Evolutionary conservation across 495 filamentous ascomycete genomes (phyloP).

Genomic region (Cercophora newfieldiana): DNA sequence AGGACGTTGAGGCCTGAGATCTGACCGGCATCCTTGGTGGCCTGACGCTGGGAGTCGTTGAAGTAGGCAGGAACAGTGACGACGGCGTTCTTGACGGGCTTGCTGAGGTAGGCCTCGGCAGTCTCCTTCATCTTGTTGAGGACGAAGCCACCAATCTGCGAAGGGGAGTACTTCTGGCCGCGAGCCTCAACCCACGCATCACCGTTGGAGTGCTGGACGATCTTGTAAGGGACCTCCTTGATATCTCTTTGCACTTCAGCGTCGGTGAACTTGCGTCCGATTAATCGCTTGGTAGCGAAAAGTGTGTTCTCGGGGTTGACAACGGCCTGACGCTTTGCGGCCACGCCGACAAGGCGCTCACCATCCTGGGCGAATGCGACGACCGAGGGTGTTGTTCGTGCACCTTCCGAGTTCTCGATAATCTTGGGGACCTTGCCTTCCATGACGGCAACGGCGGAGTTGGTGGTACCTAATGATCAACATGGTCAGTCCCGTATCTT

Average conservation of each 20-base stretch:
- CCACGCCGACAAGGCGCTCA: constrained; percentile 95
- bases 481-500: constrained; percentile 26
- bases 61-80: constrained; percentile 98
- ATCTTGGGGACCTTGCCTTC: constrained; percentile 94
- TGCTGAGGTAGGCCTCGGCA: constrained; percentile 86
- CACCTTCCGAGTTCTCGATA: constrained; percentile 90
- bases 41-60: constrained; percentile 97
- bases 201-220: constrained; percentile 95
- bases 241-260: constrained; percentile 96
- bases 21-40: constrained; percentile 96
- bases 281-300: constrained; percentile 99
- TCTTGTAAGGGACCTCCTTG: constrained; percentile 98
- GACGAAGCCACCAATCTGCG: constrained; percentile 96
- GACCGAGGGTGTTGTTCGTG: constrained; percentile 93
- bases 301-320: constrained; percentile 99
- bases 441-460: constrained; percentile 97
- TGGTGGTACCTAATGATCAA: constrained; percentile 73
- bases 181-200: constrained; percentile 98
- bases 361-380: constrained; percentile 97
- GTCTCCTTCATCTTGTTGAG: constrained; percentile 99
- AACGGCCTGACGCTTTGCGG: constrained; percentile 97
- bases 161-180: constrained; percentile 96
- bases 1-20: constrained; percentile 94
- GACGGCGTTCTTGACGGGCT: constrained; percentile 88
- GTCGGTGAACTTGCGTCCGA: constrained; percentile 97